Conservation (phyloP, 139 green algal genomes). For the Chlorella ohadii region DNA sequence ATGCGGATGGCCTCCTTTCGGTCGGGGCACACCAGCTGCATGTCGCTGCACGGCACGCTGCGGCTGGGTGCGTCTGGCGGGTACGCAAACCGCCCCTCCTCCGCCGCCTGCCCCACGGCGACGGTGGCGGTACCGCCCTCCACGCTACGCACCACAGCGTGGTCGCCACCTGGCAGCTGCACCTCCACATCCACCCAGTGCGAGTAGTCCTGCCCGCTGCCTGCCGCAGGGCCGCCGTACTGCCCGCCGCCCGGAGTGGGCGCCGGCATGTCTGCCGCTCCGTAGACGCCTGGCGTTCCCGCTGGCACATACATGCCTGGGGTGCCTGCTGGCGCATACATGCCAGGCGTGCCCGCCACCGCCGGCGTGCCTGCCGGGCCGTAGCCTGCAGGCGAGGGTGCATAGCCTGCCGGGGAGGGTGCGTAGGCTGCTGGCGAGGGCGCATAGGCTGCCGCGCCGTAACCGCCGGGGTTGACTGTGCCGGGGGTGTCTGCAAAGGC, state of each 20-base stretch:
- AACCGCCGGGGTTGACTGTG: constrained; percentile 29
- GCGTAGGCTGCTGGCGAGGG: background rate
- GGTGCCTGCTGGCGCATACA: constrained; percentile 7
- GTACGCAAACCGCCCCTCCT: background rate
- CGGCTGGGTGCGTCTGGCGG: background rate
- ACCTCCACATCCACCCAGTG: constrained; percentile 45
- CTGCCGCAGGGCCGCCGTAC: background rate
- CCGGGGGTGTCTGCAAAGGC: constrained; percentile 28
- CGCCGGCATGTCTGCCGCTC: constrained; percentile 12
- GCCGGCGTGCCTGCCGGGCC: background rate
- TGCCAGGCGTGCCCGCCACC: constrained; percentile 12
- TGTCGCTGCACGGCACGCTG: constrained; percentile 2
- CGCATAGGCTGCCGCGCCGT: constrained; percentile 9
- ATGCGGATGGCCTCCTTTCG: constrained; percentile 38
- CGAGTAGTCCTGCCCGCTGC: background rate
- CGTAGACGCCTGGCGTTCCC: background rate
- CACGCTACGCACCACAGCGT: constrained; percentile 28
- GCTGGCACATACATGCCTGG: constrained; percentile 31
- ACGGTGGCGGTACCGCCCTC: constrained; percentile 32
- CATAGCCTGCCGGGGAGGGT: constrained; percentile 8
- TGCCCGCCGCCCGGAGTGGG: constrained; percentile 10
- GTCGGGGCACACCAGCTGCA: constrained; percentile 18
- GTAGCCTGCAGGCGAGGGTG: background rate
- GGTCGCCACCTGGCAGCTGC: constrained; percentile 22
- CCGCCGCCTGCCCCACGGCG: constrained; percentile 10